Evolutionary conservation across 2,329 filamentous ascomycete genomes (phyloP).

Genomic region (Cercospora sp.): DNA sequence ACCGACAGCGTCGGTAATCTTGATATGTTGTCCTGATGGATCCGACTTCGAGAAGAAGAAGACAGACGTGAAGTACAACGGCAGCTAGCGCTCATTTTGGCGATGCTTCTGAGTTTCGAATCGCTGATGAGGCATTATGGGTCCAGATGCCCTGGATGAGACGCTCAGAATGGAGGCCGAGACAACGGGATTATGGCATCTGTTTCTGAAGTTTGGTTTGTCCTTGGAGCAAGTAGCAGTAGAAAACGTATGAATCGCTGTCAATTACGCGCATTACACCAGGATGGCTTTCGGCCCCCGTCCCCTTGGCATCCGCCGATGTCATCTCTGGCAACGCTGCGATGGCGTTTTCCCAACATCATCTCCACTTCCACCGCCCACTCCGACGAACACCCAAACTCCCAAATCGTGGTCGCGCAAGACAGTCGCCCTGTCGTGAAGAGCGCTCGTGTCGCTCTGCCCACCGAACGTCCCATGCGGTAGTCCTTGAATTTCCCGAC

Average conservation of each 20-base stretch:
- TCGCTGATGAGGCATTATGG: no score
- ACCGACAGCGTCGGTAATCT: no score
- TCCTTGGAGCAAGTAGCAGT: no score
- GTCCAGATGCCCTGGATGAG: no score
- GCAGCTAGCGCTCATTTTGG: no score
- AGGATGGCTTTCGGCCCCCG: background rate
- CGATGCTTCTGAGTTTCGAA: no score
- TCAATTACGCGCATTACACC: background rate
- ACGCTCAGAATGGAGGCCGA: no score
- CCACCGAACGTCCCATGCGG: conserved; percentile 6
- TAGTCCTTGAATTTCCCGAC: conserved; percentile 9
- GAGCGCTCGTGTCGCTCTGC: conserved; percentile 17
- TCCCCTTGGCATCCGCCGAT: background rate
- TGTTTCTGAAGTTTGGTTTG: no score
- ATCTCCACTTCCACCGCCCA: background rate
- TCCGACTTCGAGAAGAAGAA: no score
- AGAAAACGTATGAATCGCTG: background rate
- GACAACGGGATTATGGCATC: no score
- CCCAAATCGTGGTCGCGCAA: background rate
- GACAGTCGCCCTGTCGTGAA: background rate
- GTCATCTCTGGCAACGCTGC: conserved; percentile 2
- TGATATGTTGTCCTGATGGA: no score
- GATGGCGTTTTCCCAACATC: background rate
- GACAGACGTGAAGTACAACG: no score
- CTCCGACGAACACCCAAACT: background rate